Evolutionary conservation across 83 land plant species (phyloP), one percentile per base, ranked within the genome.

Genomic region (Isoetes engelmannii): DNA sequence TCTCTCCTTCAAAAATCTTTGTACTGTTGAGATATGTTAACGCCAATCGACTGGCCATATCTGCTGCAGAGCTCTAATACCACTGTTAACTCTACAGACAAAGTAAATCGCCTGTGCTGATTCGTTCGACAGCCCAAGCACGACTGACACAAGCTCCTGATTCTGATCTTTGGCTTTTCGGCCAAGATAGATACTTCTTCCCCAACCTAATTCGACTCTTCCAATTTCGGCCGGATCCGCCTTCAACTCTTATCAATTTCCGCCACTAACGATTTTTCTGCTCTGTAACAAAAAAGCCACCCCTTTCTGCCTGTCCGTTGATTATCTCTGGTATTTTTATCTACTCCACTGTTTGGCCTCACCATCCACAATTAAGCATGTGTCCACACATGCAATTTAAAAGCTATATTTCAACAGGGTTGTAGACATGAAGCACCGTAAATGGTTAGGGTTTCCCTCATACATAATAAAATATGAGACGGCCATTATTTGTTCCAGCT

Each of bases 401-500:
- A 15, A 7, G 6, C 28, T 28, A 9, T 42, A 63, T 46, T 46
- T 63, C 28, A 5, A 46, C 28, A 20, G 67, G 12, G 47, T 53
- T 47, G 45, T 64, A 64, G 45, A 53, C 67, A 41, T 53, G 67
- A 13, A 64, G 17, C 6, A 15, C 47, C 9, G 47, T 64, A 17
- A 41, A 64, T 41, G 67, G 49, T 44, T 64, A 53, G 45, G 47
- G 67, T 64, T 64, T 64, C 47, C 63, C 20, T 9, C 67, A 53
- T 8, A 64, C 45, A 17, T 64, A 3, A 44, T 64, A 64, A 17
- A 64, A 64, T 6, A 41, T 41, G 45, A 64, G 54, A 9, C 67
- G 67, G 0, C 67, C 67, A 41, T 64, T 41, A 47, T 64, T 64
- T 64, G 67, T 64, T 18, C 67, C 67, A 37, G 67, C 67, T 37